Evolutionary conservation across 768 basidiomycete species (phyloP).

Genomic region (Tulasnella sp.): DNA sequence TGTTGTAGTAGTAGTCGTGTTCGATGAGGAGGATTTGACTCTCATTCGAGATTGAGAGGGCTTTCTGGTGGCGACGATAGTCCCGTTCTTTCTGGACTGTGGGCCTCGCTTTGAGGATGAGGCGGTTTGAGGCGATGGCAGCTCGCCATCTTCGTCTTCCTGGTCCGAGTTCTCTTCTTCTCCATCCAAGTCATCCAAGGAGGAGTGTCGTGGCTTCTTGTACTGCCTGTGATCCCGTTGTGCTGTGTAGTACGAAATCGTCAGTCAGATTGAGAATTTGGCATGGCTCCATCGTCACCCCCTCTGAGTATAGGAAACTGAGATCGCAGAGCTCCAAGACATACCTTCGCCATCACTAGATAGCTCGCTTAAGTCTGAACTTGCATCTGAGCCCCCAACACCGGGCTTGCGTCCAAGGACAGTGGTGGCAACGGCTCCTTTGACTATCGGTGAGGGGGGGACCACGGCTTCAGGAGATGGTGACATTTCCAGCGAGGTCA

Average conservation of each 20-base stretch:
- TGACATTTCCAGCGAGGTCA: constrained; percentile 11
- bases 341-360: constrained; percentile 10
- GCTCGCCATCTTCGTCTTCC: constrained; percentile 9
- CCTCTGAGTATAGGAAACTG: background rate
- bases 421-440: background rate
- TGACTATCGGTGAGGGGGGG: background rate
- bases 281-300: background rate
- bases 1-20: background rate
- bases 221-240: background rate
- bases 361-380: constrained; percentile 9
- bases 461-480: background rate
- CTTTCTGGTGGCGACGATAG: background rate
- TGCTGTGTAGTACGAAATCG: background rate
- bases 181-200: background rate
- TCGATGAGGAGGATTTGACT: background rate
- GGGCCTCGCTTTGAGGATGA: background rate
- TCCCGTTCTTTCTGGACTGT: background rate
- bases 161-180: constrained; percentile 2
- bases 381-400: constrained; percentile 8
- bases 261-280: background rate
- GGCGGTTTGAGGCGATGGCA: background rate
- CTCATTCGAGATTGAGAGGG: background rate
- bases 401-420: background rate
- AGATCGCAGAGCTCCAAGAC: background rate
- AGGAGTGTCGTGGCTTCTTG: background rate